A percentile compares a stretch with the other conserved stretches of the same genome.
Conservation (phyloP, 768 basidiomycete species). For the Auriscalpium microsporum region DNA sequence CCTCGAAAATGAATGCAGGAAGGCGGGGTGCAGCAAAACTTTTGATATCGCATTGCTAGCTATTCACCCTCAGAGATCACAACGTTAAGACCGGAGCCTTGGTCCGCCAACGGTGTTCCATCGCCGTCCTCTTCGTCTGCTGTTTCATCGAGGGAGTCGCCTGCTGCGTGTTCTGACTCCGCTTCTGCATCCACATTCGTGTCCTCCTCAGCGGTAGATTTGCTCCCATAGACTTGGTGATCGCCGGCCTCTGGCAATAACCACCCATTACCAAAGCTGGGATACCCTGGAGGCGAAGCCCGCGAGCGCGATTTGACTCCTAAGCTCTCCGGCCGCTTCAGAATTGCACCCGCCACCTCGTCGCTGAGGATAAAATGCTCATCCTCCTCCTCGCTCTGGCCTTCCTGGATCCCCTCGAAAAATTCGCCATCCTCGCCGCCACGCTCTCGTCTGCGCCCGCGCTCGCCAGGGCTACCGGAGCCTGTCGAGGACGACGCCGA, state of each 20-base stretch:
- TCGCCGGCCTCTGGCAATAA: neutral
- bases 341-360: constrained; percentile 6
- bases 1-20: no score
- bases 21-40: no score
- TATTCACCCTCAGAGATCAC: no score
- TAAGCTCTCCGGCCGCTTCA: constrained; percentile 5
- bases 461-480: neutral
- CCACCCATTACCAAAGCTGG: neutral
- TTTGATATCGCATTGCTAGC: no score
- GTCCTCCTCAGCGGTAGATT: no score
- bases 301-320: neutral
- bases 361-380: neutral
- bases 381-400: neutral
- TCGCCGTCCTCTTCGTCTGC: neutral
- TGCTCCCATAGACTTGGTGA: no score
- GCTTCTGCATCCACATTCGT: no score
- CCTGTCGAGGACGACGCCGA: neutral
- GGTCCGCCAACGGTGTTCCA: neutral
- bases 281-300: neutral
- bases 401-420: neutral
- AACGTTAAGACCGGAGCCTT: no score
- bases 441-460: constrained; percentile 3
- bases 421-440: neutral
- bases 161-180: neutral
- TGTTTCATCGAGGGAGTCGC: neutral